Base-by-base conservation (phyloP, 2,329 filamentous ascomycete genomes). In the Beauveria australis region DNA sequence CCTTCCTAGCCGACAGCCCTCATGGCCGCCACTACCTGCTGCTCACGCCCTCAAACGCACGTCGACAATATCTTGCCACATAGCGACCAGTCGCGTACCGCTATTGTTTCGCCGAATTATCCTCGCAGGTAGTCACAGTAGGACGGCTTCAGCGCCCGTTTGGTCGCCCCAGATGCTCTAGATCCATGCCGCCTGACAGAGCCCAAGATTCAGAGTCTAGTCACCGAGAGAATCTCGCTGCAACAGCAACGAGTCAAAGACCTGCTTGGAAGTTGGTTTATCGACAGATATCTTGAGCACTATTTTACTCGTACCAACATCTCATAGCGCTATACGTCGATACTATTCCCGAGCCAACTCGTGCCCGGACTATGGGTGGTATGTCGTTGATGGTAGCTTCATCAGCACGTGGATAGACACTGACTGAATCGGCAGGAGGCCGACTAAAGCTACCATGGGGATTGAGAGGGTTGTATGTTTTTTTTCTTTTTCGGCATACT, bases 351-450 rank as follows among this genome's bases (percentile, higher is more conserved):
- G 71, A 61, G 69, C 69, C 63, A 69, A 71, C 66, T 75, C 73
- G 62, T 74, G 75, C 65, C 74, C 74, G 55, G 74, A 76, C 67
- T 77, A 76, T 76, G 74, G 72, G 74, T 76, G 72, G 75, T 76
- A 72, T 44, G 67, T 59, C 58, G 67, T 19, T 28, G 22, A 37
- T 37, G 14, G 30, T 33, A 14, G 30, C 30, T 33, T 33, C 33
- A 37, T 37, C 33, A 37, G 33, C 33, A 54, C 10, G 9, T 7
- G 3, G 6, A 30, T 18, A 30, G 63, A 40, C 59, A 24, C 54
- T 63, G 44, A 61, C 67, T 70, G 64, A 66, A 66, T 51, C 51
- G 14, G 33, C 6, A 64, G 64, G 61, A 64, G 64, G 63, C 46
- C 61, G 30, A 37, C 60, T 22, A 16, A 59, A 49, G 24, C 53